Evolutionary conservation across 257 asterid genomes (phyloP).

Genomic region (Solanum tarijense): DNA sequence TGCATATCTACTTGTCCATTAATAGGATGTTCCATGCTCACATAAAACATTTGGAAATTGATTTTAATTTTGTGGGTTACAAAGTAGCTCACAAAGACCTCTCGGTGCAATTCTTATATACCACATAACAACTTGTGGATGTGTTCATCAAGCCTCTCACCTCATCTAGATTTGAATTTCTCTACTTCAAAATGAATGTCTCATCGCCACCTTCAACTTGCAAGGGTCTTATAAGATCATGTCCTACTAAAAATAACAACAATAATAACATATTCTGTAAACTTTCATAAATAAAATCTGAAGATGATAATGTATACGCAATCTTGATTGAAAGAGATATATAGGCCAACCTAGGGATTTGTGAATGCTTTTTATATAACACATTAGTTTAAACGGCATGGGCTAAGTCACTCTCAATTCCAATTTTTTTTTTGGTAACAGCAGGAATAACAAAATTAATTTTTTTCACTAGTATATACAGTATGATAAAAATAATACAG

Average conservation of each 20-base stretch:
- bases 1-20: not conserved
- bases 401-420: constrained; percentile 8
- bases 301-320: not conserved
- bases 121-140: not conserved
- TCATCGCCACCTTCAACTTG: not conserved
- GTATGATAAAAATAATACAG: not conserved
- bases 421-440: not conserved
- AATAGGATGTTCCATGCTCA: not conserved
- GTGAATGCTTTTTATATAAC: not conserved
- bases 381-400: not conserved
- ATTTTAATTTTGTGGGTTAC: not conserved
- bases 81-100: not conserved
- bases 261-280: no score
- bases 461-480: not conserved
- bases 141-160: not conserved
- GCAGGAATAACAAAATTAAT: not conserved
- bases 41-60: no score
- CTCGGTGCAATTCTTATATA: not conserved
- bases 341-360: constrained; percentile 21
- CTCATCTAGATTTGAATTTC: not conserved
- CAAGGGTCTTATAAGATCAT: not conserved
- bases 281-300: not conserved
- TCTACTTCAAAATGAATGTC: not conserved
- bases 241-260: no score
- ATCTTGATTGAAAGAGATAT: not conserved